These are phyloP conservation scores for Geum urbanum DNA, from an alignment of 306 rosid species.

Conservation along the genomic window DNA sequence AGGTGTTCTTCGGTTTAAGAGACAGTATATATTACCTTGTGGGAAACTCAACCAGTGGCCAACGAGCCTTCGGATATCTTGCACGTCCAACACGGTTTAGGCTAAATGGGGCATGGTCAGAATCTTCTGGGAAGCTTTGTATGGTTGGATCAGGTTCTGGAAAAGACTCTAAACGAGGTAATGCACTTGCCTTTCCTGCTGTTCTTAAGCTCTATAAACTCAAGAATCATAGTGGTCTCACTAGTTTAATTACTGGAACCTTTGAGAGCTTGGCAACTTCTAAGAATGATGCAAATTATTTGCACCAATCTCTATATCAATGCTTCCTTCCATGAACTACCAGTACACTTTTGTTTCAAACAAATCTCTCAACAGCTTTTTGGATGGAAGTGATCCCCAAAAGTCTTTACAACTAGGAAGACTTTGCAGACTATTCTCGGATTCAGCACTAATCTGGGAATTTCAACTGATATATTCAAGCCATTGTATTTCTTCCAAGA, in stretches of 20 bases:
- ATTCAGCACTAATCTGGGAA: not conserved
- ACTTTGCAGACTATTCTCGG: constrained; percentile 27
- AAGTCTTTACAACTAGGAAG: not conserved
- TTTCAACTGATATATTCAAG: constrained; percentile 40
- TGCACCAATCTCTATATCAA: constrained; percentile 33
- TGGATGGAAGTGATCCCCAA: constrained; percentile 14
- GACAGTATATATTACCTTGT: not conserved
- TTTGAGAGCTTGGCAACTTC: constrained; percentile 41
- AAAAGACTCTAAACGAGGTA: constrained; percentile 19
- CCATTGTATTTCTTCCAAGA: constrained; percentile 37
- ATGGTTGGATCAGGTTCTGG: constrained; percentile 33
- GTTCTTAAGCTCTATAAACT: constrained; percentile 41
- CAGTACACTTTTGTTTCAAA: constrained; percentile 28
- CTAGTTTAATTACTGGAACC: constrained; percentile 42
- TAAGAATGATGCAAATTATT: constrained; percentile 21
- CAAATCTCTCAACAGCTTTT: constrained; percentile 1
- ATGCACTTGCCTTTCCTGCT: constrained; percentile 2
- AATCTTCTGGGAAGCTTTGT: constrained; percentile 18
- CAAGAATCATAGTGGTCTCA: constrained; percentile 25
- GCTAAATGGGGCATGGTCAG: constrained; percentile 3
- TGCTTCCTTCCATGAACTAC: constrained; percentile 37
- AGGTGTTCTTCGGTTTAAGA: not conserved
- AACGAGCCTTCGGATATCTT: not conserved
- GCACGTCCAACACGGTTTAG: not conserved
- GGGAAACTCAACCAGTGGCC: not conserved